Evolutionary conservation across 768 basidiomycete species (phyloP), one percentile per base, ranked within the genome.

Genomic region (Termitomyces bulborhizus): DNA sequence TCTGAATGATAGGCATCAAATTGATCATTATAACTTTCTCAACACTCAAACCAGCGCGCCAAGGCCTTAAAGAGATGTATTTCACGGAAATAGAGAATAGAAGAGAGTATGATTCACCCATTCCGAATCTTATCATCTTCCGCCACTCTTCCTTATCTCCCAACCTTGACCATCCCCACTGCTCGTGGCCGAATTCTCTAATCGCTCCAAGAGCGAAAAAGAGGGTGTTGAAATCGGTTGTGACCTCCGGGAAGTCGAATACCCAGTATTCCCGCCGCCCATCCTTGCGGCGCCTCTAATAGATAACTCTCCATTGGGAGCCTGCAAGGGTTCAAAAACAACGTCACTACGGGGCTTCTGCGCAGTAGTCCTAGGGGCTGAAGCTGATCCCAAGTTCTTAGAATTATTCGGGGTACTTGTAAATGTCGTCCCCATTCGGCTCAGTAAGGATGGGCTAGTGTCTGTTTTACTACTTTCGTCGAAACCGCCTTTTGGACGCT

Each of bases 211-310:
- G 21, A 78, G 62, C 18, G 64, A 63, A 49, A 46, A 59, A 16
- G 69, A 69, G 32, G 63, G 55, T 8, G 63, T 57, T 49, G 47
- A 51, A 50, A 49, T 34, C 24, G 58, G 36, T 44, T 37, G 53
- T 26, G 54, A 54, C 32, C 29, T 44, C 11, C 45, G 40, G 3
- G 50, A 42, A 31, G 29, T 45, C 42, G 59, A 51, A 44, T 18
- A 50, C 13, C 45, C 46, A 46, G 54, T 48, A 43, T 43, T 53
- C 31, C 46, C 45, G 34, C 47, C 54, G 31, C 54, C 44, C 43
- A 57, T 46, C 36, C 48, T 58, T 16, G 81, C 81, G 26, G 81
- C 81, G 49, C 81, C 81, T 60, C 76, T 80, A 59, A 83, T 83
- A 59, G 77, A 81, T 58, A 68, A 76, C 40, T 78, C 80, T n/a